Evolutionary conservation across 148 eudicot species (phyloP), one percentile per base, ranked within the genome.

Genomic region (Chenopodium suecicum): DNA sequence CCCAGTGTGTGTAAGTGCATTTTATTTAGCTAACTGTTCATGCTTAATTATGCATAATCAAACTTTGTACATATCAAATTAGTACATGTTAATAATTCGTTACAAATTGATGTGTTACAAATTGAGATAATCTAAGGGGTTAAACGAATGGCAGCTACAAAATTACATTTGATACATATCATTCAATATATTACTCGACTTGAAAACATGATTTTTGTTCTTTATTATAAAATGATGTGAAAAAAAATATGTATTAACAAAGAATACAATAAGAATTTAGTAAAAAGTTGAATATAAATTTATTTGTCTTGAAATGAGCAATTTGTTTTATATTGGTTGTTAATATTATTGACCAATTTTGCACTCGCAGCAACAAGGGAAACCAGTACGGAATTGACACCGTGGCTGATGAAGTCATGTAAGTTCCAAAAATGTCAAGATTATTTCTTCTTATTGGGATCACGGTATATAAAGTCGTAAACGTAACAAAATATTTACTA

Each of bases 361-460:
- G 22, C 0, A 32, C 47, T 17, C 46, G 70, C 89, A 92, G 91
- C 87, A 89, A 90, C 88, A 89, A 89, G 79, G 93, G 91, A 79
- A 87, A 44, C 89, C 80, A 80, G 77, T 82, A 79, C 22, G 82
- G 80, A 77, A 20, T 85, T 67, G 82, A 78, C 73, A 69, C 86
- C 63, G 25, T 89, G 13, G 92, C 85, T 79, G 83, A 86, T 14
- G 88, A 79, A 69, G 81, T 25, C 78, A 84, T 80, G 88, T 85
- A 77, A 78, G 46, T 77, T 64, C 9, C 27, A 12, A 3, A 78
- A 13, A 34, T 56, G 7, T 60, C 12, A n/a, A 7, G 13, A 4
- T 70, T 56, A 56, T 56, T 1, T 56, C 17, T 10, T 52, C 12
- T 52, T 14, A 52, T 52, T 52, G 56, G 17, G 44, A 41, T 41